phyloP scores from a whole-genome alignment of 768 basidiomycete species.

The Solioccasus polychromus region DNA sequence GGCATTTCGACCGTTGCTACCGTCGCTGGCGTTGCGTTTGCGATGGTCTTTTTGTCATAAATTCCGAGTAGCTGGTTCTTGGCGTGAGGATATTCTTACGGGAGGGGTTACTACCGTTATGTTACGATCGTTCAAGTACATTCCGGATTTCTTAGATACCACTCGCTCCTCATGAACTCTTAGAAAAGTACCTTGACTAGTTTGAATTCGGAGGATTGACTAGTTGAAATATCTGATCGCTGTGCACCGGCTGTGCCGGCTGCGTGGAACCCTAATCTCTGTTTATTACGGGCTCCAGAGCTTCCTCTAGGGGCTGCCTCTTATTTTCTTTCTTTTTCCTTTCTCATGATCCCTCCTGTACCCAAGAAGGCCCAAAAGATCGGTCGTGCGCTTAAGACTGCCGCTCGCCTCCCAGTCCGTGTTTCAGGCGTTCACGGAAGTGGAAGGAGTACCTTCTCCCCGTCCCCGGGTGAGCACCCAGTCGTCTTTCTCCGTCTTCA shows the following conservation, averaged over 20 bases:
- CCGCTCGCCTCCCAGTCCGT: conserved; percentile 51
- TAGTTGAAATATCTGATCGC: no score
- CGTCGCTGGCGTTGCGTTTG: conserved; percentile 31
- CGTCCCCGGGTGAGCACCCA: conserved; percentile 61
- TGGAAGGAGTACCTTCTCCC: conserved; percentile 37
- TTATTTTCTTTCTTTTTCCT: background rate
- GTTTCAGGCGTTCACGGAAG: conserved; percentile 41
- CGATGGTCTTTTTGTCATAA: conserved; percentile 36
- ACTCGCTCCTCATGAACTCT: no score
- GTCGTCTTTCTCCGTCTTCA: conserved; percentile 66
- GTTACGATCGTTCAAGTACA: background rate
- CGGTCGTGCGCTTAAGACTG: conserved; percentile 57
- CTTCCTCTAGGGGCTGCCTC: conserved; percentile 12
- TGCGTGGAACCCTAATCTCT: background rate
- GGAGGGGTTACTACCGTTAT: background rate
- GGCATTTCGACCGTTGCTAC: conserved; percentile 31
- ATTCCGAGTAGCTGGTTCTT: background rate
- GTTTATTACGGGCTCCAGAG: background rate
- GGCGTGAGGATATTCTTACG: background rate
- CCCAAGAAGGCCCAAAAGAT: conserved; percentile 50
- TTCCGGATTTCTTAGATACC: background rate
- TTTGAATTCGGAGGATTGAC: no score
- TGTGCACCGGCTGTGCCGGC: no score
- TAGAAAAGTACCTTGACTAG: no score
- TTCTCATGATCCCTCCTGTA: conserved; percentile 30